Conservation (phyloP, 345 rosid genomes). For the Physaria fendleri region DNA sequence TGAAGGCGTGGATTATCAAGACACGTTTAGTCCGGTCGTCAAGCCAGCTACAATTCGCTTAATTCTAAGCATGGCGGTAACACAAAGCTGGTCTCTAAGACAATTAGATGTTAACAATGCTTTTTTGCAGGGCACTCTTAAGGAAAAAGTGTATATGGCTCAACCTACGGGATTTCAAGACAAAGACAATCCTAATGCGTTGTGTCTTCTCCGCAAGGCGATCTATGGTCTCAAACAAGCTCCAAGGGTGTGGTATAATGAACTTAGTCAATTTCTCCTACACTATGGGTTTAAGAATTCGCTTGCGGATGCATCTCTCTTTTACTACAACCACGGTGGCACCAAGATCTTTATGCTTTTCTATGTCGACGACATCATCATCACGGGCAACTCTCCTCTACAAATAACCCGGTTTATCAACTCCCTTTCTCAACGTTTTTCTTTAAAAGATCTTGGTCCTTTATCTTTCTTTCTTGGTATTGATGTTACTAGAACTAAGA, state of each 20-base stretch:
- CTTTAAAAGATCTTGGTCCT: not conserved
- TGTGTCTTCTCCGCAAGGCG: not conserved
- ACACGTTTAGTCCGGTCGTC: not conserved
- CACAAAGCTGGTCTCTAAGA: not conserved
- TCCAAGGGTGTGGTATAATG: not conserved
- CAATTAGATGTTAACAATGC: not conserved
- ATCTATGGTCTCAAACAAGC: not conserved
- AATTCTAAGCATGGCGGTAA: fast-evolving
- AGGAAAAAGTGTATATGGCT: not conserved
- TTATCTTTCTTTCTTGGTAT: not conserved
- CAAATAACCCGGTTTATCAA: too few relatives aligned
- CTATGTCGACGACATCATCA: not conserved
- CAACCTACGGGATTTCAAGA: not conserved
- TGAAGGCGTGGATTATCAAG: not conserved
- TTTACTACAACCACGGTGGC: not conserved
- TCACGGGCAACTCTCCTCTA: not conserved
- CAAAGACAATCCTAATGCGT: not conserved
- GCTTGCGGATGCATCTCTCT: not conserved
- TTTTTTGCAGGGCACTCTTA: not conserved
- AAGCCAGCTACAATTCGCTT: not conserved
- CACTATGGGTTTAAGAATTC: not conserved
- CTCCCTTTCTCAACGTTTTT: not conserved
- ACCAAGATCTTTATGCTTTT: not conserved
- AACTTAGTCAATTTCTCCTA: not conserved
- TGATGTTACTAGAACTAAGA: too few relatives aligned